These are phyloP conservation scores for Penicillium fimorum DNA, from an alignment of 495 filamentous ascomycete genomes.

Conservation along the genomic window DNA sequence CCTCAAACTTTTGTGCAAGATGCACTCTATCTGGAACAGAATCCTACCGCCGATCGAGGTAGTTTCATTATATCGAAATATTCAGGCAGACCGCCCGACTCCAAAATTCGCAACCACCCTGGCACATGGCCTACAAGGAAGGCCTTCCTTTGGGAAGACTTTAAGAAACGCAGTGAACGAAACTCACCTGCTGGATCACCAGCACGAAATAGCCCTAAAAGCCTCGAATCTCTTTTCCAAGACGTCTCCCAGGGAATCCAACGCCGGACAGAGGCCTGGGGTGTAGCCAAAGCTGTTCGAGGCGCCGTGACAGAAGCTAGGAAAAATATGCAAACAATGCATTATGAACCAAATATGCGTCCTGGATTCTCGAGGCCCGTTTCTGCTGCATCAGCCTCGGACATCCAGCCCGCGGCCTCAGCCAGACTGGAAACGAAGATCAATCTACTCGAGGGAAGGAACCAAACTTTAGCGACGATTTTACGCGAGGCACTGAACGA, in stretches of 20 bases:
- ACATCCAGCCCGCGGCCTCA: constrained; percentile 10
- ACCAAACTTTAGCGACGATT: constrained; percentile 67
- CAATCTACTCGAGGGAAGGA: constrained; percentile 61
- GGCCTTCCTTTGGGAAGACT: constrained; percentile 36
- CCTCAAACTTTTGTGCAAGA: constrained; percentile 82
- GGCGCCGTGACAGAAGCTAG: constrained; percentile 84
- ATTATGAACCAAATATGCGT: constrained; percentile 41
- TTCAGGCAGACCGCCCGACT: constrained; percentile 62
- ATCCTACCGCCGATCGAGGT: constrained; percentile 71
- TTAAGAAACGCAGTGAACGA: constrained; percentile 29
- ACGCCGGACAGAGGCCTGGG: constrained; percentile 78
- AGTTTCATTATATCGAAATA: constrained; percentile 78
- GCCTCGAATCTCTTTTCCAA: constrained; percentile 74
- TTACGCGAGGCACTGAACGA: constrained; percentile 69
- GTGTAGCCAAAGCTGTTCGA: constrained; percentile 85
- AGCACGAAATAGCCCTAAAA: constrained; percentile 58
- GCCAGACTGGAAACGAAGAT: constrained; percentile 36
- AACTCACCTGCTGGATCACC: constrained; percentile 41
- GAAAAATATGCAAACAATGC: constrained; percentile 66
- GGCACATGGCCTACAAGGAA: constrained; percentile 28
- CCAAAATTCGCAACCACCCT: constrained; percentile 33
- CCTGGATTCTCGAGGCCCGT: constrained; percentile 1
- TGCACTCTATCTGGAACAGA: constrained; percentile 78
- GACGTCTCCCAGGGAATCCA: constrained; percentile 83
- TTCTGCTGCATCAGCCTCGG: background rate